phyloP scores from a whole-genome alignment of 2,329 filamentous ascomycete genomes.

The Scopulariopsis brevicaulis region DNA sequence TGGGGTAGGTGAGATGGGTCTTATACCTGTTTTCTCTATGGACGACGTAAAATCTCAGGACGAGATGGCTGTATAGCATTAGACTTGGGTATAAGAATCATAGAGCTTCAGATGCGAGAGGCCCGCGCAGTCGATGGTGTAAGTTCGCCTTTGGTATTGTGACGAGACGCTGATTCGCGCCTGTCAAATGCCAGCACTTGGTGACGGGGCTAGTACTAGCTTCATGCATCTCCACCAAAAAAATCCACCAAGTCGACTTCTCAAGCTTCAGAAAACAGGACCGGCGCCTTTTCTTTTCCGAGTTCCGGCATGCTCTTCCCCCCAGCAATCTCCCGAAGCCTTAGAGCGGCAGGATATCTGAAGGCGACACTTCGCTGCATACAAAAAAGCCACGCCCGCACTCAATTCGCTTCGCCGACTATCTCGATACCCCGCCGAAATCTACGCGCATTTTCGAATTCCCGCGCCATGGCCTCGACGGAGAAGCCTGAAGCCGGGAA shows the following conservation, averaged over 20 bases:
- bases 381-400: neutral
- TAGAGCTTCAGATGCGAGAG: neutral
- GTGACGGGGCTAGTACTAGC: neutral
- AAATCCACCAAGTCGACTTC: neutral
- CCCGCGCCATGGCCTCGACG: neutral
- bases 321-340: neutral
- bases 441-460: neutral
- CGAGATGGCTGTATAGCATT: neutral
- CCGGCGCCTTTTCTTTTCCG: neutral
- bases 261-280: neutral
- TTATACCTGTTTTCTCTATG: neutral
- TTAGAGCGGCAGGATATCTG: neutral
- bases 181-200: neutral
- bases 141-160: neutral
- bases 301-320: neutral
- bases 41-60: neutral
- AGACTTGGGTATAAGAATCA: neutral
- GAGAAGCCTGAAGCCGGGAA: neutral
- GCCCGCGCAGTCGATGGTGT: too few species aligned
- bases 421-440: neutral
- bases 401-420: neutral
- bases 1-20: constrained; percentile 19
- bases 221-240: neutral
- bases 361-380: neutral
- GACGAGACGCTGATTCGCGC: neutral